These are phyloP conservation scores for Psilocybe azurescens DNA, from an alignment of 768 basidiomycete genomes.

Conservation along the genomic window DNA sequence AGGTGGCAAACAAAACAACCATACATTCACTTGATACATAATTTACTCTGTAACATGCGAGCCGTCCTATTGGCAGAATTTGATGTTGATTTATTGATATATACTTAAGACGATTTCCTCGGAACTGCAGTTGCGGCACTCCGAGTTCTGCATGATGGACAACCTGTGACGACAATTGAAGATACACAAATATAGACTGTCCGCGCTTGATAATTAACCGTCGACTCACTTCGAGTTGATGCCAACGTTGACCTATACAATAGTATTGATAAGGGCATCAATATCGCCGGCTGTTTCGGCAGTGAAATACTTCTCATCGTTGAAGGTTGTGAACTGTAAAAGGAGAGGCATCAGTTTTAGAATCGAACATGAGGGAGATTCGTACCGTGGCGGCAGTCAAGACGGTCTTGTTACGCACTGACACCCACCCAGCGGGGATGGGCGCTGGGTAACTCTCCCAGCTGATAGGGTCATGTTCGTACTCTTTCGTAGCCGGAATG, in stretches of 20 bases:
- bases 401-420: conserved; percentile 2
- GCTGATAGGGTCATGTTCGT: neutral
- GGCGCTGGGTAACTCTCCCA: conserved; percentile 1
- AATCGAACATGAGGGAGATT: neutral
- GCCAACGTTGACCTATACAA: neutral
- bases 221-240: neutral
- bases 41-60: too few species aligned
- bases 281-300: conserved; percentile 1
- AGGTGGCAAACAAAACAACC: too few species aligned
- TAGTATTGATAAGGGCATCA: conserved; percentile 1
- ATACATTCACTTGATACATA: too few species aligned
- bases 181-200: too few species aligned
- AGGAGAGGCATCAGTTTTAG: too few species aligned
- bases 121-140: too few species aligned
- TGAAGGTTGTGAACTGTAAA: conserved; percentile 4
- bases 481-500: neutral
- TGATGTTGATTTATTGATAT: too few species aligned
- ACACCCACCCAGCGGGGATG: conserved; percentile 7
- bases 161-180: too few species aligned
- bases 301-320: conserved; percentile 5
- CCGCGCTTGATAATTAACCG: neutral
- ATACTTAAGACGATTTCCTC: too few species aligned
- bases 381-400: conserved; percentile 1
- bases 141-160: too few species aligned
- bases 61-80: too few species aligned